Conservation (phyloP, 164 flowering plant genomes). For the Annona cherimola region DNA sequence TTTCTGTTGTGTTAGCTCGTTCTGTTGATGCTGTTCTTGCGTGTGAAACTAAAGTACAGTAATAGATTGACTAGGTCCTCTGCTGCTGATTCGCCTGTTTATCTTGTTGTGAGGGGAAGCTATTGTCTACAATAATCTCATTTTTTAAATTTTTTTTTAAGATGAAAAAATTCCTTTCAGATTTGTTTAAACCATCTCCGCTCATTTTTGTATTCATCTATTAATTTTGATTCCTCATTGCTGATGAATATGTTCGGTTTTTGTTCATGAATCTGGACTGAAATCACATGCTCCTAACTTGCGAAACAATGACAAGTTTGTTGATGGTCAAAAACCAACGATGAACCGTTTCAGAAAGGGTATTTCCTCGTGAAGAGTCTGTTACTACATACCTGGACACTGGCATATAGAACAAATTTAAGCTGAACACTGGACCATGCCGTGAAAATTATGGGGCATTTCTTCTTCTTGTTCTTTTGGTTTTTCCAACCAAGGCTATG, state of each 20-base stretch:
- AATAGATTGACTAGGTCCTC: too few species aligned
- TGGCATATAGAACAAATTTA: not conserved
- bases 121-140: too few species aligned
- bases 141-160: too few species aligned
- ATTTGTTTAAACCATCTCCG: not conserved
- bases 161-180: too few species aligned
- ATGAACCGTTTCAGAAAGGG: not conserved
- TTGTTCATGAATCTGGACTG: not conserved
- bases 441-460: not conserved
- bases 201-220: too few species aligned
- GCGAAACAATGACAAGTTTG: not conserved
- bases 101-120: not conserved
- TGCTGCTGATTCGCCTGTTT: too few species aligned
- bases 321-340: not conserved
- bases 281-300: not conserved
- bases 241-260: not conserved
- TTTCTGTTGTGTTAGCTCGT: too few species aligned
- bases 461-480: too few species aligned
- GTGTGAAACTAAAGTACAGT: too few species aligned
- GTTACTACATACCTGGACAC: not conserved
- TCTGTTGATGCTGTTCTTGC: too few species aligned
- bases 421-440: not conserved
- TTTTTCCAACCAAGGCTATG: too few species aligned
- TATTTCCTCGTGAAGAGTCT: not conserved
- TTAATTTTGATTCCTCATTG: not conserved